Percentiles rank a stretch among this genome's conserved stretches.
Conservation (phyloP, 2,329 filamentous ascomycete species). For the Ophiostoma quercus region DNA sequence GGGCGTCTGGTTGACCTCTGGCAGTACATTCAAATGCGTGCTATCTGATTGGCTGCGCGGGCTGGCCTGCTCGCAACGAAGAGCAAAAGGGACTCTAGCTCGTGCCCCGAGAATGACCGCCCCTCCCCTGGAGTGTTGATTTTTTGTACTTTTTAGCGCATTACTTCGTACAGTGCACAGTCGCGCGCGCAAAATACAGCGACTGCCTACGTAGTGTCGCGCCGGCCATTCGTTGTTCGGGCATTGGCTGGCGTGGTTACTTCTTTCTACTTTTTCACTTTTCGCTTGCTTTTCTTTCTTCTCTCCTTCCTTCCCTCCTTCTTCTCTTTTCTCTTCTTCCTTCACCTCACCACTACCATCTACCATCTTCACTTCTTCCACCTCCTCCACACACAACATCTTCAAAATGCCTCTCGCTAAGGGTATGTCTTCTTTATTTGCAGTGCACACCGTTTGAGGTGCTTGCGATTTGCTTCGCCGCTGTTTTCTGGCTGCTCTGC, state of each 20-base stretch:
- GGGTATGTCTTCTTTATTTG: constrained; percentile 37
- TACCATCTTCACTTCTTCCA: constrained; percentile 26
- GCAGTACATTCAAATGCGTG: constrained; percentile 22
- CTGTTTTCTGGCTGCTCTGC: neutral
- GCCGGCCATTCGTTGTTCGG: constrained; percentile 17
- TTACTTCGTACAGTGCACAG: neutral
- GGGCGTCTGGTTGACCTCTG: constrained; percentile 13
- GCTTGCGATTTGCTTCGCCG: neutral
- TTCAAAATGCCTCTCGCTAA: constrained; percentile 42
- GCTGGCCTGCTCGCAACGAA: neutral
- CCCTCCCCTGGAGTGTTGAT: neutral
- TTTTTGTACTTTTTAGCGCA: neutral
- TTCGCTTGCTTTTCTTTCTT: neutral
- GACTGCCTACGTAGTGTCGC: neutral
- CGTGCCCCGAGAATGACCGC: constrained; percentile 18
- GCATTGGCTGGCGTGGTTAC: neutral
- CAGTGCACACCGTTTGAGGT: neutral
- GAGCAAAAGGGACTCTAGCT: neutral
- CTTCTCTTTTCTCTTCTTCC: neutral
- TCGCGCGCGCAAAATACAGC: neutral
- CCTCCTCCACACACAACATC: constrained; percentile 28
- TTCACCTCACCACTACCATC: constrained; percentile 21
- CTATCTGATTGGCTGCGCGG: constrained; percentile 25
- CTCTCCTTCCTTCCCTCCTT: neutral
- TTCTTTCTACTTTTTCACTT: constrained; percentile 12